Base-by-base conservation (phyloP, 345 rosid genomes). In the Eutrema japonicum region DNA sequence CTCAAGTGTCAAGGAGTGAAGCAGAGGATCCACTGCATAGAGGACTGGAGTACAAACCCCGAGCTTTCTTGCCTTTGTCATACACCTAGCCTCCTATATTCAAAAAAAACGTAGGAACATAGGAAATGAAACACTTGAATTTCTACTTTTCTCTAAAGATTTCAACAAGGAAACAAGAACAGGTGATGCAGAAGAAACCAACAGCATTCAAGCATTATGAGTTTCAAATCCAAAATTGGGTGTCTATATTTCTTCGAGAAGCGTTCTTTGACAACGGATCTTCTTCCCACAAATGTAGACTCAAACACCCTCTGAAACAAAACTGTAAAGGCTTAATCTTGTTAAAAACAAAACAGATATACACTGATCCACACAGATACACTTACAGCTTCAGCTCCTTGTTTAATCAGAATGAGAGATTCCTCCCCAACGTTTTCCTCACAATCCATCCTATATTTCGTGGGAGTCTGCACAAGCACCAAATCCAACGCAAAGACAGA, bases 161-260 rank as follows among this genome's bases (percentile, higher is more conserved):
- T 9, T 13, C 51, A 13, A 14, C 10, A 62, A 73, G 37, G 13
- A 18, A 61, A 46, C 7, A 35, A 16, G 8, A 36, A 51, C 53
- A 46, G 7, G 53, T 22, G 11, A 26, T 26, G 35, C 22, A 18
- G 37, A 40, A 33, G 58, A 52, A 46, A 85, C 93, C 13, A 56
- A 95, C 99, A 64, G 99, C 99, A 80, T 96, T 90, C 61, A 82
- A 78, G 36, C 98, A 92, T 83, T 85, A 96, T 96, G 52, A 96
- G 88, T 52, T 96, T 96, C 2, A 88, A 77, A 85, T 96, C 97
- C 79, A 96, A 63, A 71, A 84, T 47, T 7, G 99, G 99, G 70
- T 92, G 99, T 77, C 99, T 80, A 77, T 92, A 96, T 81, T 92
- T 90, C 86, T 96, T 96, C 0, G 99, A 89, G 85, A 96, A 96